Base-by-base conservation (phyloP, 2,329 filamentous ascomycete genomes). In the Bipolaris victoriae region DNA sequence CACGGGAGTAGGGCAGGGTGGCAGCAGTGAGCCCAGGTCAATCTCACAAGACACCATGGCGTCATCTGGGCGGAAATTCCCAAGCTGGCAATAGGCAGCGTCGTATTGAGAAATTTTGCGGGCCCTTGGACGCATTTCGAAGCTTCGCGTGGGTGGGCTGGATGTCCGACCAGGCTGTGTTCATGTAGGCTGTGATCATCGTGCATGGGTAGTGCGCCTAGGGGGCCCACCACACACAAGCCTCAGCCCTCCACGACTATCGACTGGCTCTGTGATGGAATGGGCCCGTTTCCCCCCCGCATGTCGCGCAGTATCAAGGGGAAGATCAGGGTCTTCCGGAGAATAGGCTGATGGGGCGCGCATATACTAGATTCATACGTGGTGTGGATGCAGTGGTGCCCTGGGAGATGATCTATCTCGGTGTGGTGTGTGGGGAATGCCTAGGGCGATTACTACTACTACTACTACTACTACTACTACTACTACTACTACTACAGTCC, bases 121-220 rank as follows among this genome's bases (percentile, higher is more conserved):
- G 58, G 57, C 56, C 58, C 36, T 37, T 20, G 49, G 35, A 39
- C 41, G 45, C 29, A n/a, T 49, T 55, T 63, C 26, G 60, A 63
- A 50, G 53, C 48, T 56, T 63, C 52, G 55, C 52, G 60, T 16
- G 48, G 55, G 60, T 57, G 63, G 60, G 58, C 55, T 62, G 57
- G 36, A 33, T 39, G 51, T 37, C 29, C 49, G 44, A 64, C 29
- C 61, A 60, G 63, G 61, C 62, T 58, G 52, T 52, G 61, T 46
- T 41, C 45, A 41, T 62, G 55, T 47, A 40, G 24, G 47, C 39
- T 59, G 61, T 24, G 52, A 49, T 64, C 63, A 66, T 66, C 37
- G 61, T 62, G 61, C 63, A 64, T 64, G 61, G 48, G 22, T 40
- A 55, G 48, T 35, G 40, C 26, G 36, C 41, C 31, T 26, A 18